Base-by-base conservation (phyloP, 2,329 filamentous ascomycete species). In the Chaetomium olivaceum region DNA sequence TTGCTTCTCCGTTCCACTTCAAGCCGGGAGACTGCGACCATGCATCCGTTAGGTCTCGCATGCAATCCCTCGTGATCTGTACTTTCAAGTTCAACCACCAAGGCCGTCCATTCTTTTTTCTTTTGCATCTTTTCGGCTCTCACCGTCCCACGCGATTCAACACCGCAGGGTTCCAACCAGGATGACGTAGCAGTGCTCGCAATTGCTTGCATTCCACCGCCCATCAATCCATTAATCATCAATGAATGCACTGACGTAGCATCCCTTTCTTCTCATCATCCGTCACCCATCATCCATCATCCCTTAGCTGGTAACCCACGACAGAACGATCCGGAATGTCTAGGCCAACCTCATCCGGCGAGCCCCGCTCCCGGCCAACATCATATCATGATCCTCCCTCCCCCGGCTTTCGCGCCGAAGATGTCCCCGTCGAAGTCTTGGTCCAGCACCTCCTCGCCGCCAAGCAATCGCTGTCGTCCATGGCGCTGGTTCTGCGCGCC, bases 381-480 rank as follows among this genome's bases (percentile, higher is more conserved):
- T 62, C 59, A 4, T 63, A 67, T 51, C 61, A 64, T 19, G 65
- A 70, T 29, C 60, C 61, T 9, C 56, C 21, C 12, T 69, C 69
- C 5, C 73, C 71, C 64, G 73, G 77, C 58, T 76, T 76, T 58
- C 73, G 77, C 33, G 79, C 80, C 36, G 77, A 77, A 52, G 72
- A 77, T 31, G 76, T 83, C 4, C 77, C 84, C 27, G 85, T 96
- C 73, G 92, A 96, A 72, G 88, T 87, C 27, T 87, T 98, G 52
- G 91, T 97, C 63, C 86, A 88, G 61, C 89, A 96, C 78, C 89
- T 97, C 43, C 87, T 97, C 50, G 89, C 90, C 33, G 91, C 94
- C 9, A 97, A 97, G 76, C 88, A 92, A 54, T 93, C 93, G 1
- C 85, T 98, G 4, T 91, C 91, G 19, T 92, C 92, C 12, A 93